Percentiles rank a stretch among this genome's conserved stretches.
These are phyloP conservation scores for Vitellaria paradoxa DNA, from an alignment of 179 eudicot genomes.

Conservation along the genomic window DNA sequence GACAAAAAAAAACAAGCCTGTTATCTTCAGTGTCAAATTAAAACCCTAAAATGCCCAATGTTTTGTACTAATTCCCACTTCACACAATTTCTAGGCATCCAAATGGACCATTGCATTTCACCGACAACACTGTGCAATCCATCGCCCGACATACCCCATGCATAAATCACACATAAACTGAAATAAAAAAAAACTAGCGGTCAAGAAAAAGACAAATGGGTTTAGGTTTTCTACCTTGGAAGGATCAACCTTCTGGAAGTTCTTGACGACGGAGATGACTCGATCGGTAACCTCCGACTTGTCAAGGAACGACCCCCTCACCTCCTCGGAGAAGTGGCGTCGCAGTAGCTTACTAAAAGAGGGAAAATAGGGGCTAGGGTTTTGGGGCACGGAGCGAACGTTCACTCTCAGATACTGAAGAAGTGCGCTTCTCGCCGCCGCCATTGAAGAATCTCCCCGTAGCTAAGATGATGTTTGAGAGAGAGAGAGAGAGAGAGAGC, in stretches of 20 bases:
- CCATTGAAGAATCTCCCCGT: conserved; percentile 10
- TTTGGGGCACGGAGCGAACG: conserved; percentile 30
- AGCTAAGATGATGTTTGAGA: neutral
- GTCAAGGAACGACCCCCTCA: conserved; percentile 79
- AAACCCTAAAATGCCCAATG: too few relatives aligned
- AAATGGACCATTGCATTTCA: too few relatives aligned
- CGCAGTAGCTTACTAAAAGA: conserved; percentile 33
- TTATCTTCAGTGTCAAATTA: too few relatives aligned
- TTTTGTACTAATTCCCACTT: too few relatives aligned
- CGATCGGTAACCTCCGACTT: conserved; percentile 90
- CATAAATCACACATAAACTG: too few relatives aligned
- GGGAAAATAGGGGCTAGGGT: conserved; percentile 31
- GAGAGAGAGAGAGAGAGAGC: neutral
- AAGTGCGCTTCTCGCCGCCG: conserved; percentile 51
- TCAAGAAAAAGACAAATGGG: too few relatives aligned
- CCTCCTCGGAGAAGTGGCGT: conserved; percentile 70
- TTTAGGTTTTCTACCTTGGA: conserved; percentile 49
- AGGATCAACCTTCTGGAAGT: conserved; percentile 91
- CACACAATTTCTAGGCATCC: too few relatives aligned
- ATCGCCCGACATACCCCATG: too few relatives aligned
- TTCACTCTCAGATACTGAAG: conserved; percentile 59
- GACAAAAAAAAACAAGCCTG: too few relatives aligned
- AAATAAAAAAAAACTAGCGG: too few relatives aligned
- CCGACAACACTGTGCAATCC: too few relatives aligned
- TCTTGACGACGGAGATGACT: conserved; percentile 77